Evolutionary conservation across 2,329 filamentous ascomycete species (phyloP).

Genomic region (Colletotrichum karsti): DNA sequence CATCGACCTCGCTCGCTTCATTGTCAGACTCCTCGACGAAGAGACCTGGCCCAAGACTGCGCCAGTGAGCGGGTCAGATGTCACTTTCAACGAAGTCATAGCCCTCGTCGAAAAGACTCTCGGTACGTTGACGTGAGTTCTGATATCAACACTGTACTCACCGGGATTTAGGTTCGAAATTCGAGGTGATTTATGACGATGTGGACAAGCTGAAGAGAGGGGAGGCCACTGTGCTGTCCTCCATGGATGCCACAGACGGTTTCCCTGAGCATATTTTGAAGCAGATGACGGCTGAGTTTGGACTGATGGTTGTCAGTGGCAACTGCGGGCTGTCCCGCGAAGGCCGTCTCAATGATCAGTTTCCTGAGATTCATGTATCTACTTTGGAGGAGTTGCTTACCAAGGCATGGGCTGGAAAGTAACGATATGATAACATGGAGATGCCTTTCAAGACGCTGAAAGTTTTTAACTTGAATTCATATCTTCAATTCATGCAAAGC

Average conservation of each 20-base stretch:
- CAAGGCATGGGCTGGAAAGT: not conserved
- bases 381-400: not conserved
- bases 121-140: not conserved
- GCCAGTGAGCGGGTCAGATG: not conserved
- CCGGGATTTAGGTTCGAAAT: not conserved
- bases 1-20: slow-evolving; percentile 36
- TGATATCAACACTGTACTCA: not conserved
- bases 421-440: not conserved
- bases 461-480: not conserved
- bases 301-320: not conserved
- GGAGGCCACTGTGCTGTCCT: not conserved
- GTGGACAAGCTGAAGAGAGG: not conserved
- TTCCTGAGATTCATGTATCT: not conserved
- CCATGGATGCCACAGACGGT: not conserved
- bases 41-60: not conserved
- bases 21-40: slow-evolving; percentile 43
- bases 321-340: not conserved
- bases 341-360: not conserved
- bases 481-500: not conserved
- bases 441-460: not conserved
- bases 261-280: not conserved
- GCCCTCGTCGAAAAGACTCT: not conserved
- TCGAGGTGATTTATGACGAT: not conserved
- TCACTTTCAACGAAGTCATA: not conserved
- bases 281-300: not conserved